phyloP scores from a whole-genome alignment of 805 yeast genomes.

The Sungouiozyma ichnusensis region DNA sequence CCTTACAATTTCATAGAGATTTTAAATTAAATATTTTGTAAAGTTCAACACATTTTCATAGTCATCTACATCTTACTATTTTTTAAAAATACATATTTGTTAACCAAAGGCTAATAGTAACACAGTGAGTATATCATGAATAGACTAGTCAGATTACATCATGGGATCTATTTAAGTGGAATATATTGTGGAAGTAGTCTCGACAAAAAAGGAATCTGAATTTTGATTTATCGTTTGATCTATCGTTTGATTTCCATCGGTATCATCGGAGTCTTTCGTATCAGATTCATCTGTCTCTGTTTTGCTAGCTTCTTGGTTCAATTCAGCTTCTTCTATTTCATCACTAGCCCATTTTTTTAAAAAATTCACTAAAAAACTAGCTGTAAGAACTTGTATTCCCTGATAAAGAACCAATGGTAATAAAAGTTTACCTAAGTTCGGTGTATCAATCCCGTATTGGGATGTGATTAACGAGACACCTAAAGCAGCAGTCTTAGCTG shows the following conservation, averaged over 20 bases:
- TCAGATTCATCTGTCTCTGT: neutral
- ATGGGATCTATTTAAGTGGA: too few species aligned
- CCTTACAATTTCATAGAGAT: conserved; percentile 20
- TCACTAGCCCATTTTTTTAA: conserved; percentile 55
- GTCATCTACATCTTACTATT: too few species aligned
- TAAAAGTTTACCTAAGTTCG: conserved; percentile 56
- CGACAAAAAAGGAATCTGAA: too few species aligned
- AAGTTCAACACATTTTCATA: too few species aligned
- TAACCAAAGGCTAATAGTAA: too few species aligned
- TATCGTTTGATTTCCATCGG: conserved; percentile 1
- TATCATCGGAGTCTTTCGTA: conserved; percentile 3
- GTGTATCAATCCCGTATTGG: conserved; percentile 58
- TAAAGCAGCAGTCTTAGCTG: conserved; percentile 87
- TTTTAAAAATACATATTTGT: too few species aligned
- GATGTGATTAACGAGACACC: conserved; percentile 79
- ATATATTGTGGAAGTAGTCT: too few species aligned
- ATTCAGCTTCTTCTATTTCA: conserved; percentile 14
- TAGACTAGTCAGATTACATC: too few species aligned
- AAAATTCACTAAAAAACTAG: conserved; percentile 55
- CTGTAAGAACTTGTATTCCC: conserved; percentile 76
- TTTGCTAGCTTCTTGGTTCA: conserved; percentile 3
- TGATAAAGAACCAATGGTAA: conserved; percentile 82
- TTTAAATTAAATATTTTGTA: conserved; percentile 1
- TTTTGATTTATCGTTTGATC: too few species aligned
- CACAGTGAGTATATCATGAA: too few species aligned